Base-by-base conservation (phyloP, 2,329 filamentous ascomycete genomes). In the Exophiala bonariae region DNA sequence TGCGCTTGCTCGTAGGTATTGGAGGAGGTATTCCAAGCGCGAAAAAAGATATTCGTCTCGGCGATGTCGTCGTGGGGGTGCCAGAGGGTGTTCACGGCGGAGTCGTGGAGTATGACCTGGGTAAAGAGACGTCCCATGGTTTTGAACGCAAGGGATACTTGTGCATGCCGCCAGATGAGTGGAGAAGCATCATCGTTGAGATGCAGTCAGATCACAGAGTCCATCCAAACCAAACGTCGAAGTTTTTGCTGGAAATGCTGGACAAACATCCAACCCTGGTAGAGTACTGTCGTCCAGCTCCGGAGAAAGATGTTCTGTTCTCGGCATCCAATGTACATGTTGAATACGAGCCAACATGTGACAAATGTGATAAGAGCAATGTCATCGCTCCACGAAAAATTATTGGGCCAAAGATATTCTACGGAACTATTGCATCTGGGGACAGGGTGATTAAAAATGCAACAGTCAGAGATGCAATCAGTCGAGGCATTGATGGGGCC, bases 1-100 rank as follows among this genome's bases (percentile, higher is more conserved):
- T 59, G 40, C 57, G 51, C 3, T 41, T 63, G 7, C 46, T 62
- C 39, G 57, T 63, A 9, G 61, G 61, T 3, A 61, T 61, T 33
- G 60, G 59, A 0, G 58, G 60, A 8, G 61, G 61, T 13, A 49
- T 61, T 19, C 58, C 60, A 1, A 43, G 42, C 16, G 47, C 41
- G 6, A 42, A 55, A 3, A 4, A 42, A 8, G 57, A 62, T 39
- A 52, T 62, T 10, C 44, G 54, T n/a, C 43, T 63, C 3, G 59
- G 61, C 11, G 57, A 61, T 54, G 52, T 62, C 11, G 61, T 61
- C 8, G 55, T 61, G 3, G 57, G 60, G 33, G 41, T 54, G 34
- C 59, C 60, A 23, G 47, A 43, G 18, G 47, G 49, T 3, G 40
- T 36, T 18, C 57, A 48, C 37, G 52, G 50, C 3, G 60, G 60